Evolutionary conservation across 495 filamentous ascomycete genomes (phyloP).

Genomic region (Xylaria cubensis): DNA sequence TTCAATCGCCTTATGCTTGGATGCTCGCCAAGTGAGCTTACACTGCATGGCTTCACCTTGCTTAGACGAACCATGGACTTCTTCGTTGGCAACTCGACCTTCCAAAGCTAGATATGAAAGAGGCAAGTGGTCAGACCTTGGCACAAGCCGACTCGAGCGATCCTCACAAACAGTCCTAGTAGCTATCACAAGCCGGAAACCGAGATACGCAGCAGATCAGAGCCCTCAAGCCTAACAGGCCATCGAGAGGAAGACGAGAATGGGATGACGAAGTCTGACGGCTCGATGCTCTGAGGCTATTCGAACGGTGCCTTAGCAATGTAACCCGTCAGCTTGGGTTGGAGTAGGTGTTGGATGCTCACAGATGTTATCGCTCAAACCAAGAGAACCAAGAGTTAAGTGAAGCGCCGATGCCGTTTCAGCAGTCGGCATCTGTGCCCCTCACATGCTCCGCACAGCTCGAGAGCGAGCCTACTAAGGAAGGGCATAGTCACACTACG

Average conservation of each 20-base stretch:
- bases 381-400: background rate
- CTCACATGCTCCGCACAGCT: constrained; percentile 13
- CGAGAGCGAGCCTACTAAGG: background rate
- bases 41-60: background rate
- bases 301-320: background rate
- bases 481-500: background rate
- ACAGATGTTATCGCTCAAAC: background rate
- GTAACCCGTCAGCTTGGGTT: background rate
- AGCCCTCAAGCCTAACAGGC: background rate
- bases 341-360: background rate
- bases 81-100: background rate
- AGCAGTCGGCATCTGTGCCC: constrained; percentile 6
- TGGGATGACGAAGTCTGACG: background rate
- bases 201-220: background rate
- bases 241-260: background rate
- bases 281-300: background rate
- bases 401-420: constrained; percentile 10
- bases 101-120: constrained; percentile 4
- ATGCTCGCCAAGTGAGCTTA: constrained; percentile 6
- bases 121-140: constrained; percentile 9
- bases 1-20: background rate
- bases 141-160: background rate
- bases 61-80: background rate
- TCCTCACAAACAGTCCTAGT: background rate
- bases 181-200: background rate